Evolutionary conservation across 78 protist species (phyloP), one percentile per base, ranked within the genome.

Genomic region (Goniomonas avonlea): DNA sequence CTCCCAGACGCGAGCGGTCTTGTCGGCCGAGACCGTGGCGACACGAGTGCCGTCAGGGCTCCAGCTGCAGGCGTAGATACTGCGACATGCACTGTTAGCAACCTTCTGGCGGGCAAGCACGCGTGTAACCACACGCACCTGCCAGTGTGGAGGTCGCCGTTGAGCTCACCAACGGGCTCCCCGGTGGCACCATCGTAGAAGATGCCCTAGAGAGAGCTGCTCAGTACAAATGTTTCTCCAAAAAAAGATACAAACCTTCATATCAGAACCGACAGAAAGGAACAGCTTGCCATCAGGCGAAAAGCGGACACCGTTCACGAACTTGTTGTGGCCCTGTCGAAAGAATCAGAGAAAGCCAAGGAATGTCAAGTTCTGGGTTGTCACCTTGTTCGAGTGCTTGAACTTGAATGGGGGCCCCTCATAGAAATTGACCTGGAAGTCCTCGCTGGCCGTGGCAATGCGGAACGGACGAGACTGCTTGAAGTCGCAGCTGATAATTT

Each of bases 381-480:
- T 4, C 20, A 8, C 75, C 45, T 77, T 73, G 73, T 40, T 18
- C 35, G 56, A 21, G 50, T 86, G 71, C 66, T 61, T 75, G 85
- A 79, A 89, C 79, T 90, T 91, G 93, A 95, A 95, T 35, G 96
- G 96, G 20, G 96, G 96, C 21, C 91, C 92, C n/a, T 73, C 80
- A 71, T 18, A 38, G 15, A 63, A 43, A 31, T 32, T 38, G 3
- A 63, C 71, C 45, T 63, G 71, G 71, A 63, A 63, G 15, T 63
- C 71, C 71, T 63, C 71, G 8, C 47, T 37, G 39, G 71, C 41
- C 9, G 71, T 13, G 1, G 71, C 7, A 18, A 63, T 27, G 47
- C 37, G 71, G 71, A 80, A 93, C 38, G 98, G 98, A 18, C 96
- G 84, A 0, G 73, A 38, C 40, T 56, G 87, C 85, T 89, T 86